These are phyloP conservation scores for Cryptosporidium meleagridis DNA, from an alignment of 169 alveolate genomes.

Conservation along the genomic window DNA sequence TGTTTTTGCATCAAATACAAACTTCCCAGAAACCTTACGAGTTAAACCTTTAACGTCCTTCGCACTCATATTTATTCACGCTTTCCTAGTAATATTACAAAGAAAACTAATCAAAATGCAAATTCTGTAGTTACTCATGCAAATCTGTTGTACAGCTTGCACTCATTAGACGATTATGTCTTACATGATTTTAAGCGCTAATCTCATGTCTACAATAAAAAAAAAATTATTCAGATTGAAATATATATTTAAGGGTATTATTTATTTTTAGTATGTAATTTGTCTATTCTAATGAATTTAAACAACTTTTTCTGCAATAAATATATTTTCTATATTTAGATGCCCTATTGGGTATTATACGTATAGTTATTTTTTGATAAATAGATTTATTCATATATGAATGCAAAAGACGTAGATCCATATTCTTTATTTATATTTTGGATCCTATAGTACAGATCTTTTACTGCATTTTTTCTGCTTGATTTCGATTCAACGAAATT, in stretches of 20 bases:
- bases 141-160: slow-evolving; percentile 57
- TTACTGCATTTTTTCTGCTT: slow-evolving; percentile 1
- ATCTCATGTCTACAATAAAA: slow-evolving; percentile 48
- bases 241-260: background rate
- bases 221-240: slow-evolving; percentile 2
- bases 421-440: background rate
- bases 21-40: slow-evolving; percentile 74
- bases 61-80: slow-evolving; percentile 66
- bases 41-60: slow-evolving; percentile 71
- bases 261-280: slow-evolving; percentile 1
- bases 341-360: background rate
- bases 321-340: background rate
- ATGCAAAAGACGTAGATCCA: slow-evolving; percentile 50
- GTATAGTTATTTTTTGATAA: background rate
- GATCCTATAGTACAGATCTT: slow-evolving; percentile 24
- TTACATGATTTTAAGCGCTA: slow-evolving; percentile 70
- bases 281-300: slow-evolving; percentile 19
- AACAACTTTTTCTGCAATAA: background rate
- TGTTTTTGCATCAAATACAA: slow-evolving; percentile 65
- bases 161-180: slow-evolving; percentile 66
- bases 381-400: background rate
- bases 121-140: slow-evolving; percentile 33
- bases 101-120: slow-evolving; percentile 30
- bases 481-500: slow-evolving; percentile 43
- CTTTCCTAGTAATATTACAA: slow-evolving; percentile 14